These are phyloP conservation scores for Acmispon strigosus DNA, from an alignment of 306 rosid genomes.

Conservation along the genomic window DNA sequence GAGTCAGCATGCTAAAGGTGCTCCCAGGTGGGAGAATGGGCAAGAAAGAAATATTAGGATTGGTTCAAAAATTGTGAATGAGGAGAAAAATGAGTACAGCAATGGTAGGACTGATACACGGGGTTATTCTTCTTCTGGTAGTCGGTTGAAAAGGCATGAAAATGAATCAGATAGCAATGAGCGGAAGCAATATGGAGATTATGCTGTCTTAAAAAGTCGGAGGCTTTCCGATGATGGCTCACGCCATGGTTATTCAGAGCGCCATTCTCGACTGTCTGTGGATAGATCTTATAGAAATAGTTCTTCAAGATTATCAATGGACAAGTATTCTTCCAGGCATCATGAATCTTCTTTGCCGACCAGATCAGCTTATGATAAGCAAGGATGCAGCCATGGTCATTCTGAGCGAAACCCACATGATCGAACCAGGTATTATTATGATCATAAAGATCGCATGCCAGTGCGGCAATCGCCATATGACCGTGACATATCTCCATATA, in stretches of 20 bases:
- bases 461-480: slow-evolving; percentile 38
- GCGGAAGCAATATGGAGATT: slow-evolving; percentile 64
- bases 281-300: slow-evolving; percentile 64
- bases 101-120: slow-evolving; percentile 61
- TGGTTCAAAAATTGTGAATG: slow-evolving; percentile 78
- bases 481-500: slow-evolving; percentile 40
- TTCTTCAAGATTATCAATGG: slow-evolving; percentile 49
- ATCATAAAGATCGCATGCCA: slow-evolving; percentile 63
- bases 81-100: slow-evolving; percentile 55
- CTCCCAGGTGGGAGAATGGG: slow-evolving; percentile 74
- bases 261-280: slow-evolving; percentile 52
- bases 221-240: slow-evolving; percentile 61
- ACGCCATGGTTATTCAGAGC: slow-evolving; percentile 52
- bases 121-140: slow-evolving; percentile 57
- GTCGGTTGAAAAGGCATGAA: slow-evolving; percentile 67
- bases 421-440: slow-evolving; percentile 52
- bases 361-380: slow-evolving; percentile 64
- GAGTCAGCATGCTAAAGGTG: slow-evolving; percentile 47
- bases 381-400: slow-evolving; percentile 79
- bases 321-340: slow-evolving; percentile 62
- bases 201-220: slow-evolving; percentile 53
- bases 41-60: slow-evolving; percentile 59
- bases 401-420: slow-evolving; percentile 80
- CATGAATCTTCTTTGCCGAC: slow-evolving; percentile 57
- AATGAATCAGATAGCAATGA: slow-evolving; percentile 55